Percentiles rank a stretch among this genome's conserved stretches.
phyloP scores from a whole-genome alignment of 345 rosid species.

The Limnanthes douglasii region DNA sequence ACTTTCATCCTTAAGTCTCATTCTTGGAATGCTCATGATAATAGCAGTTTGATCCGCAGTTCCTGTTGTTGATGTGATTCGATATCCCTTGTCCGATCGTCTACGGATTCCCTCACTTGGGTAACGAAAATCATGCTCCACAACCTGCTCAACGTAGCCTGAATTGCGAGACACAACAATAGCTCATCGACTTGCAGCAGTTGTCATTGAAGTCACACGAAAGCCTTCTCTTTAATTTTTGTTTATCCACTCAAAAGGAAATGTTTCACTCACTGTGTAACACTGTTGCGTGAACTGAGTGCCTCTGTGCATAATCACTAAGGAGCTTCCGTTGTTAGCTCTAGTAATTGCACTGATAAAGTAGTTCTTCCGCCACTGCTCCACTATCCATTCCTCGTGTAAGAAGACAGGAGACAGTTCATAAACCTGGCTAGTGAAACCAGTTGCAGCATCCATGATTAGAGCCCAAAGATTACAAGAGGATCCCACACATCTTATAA shows the following conservation, averaged over 20 bases:
- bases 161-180: constrained; percentile 97
- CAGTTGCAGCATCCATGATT: constrained; percentile 98
- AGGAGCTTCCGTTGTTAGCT: constrained; percentile 65
- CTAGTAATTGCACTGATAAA: constrained; percentile 87
- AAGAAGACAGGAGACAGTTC: constrained; percentile 72
- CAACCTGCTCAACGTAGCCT: constrained; percentile 75
- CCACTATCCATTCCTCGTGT: constrained; percentile 99
- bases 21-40: constrained; percentile 64
- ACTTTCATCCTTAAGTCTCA: constrained; percentile 64
- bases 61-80: constrained; percentile 91
- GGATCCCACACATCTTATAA: constrained; percentile 82
- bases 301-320: constrained; percentile 95
- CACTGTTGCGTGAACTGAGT: constrained; percentile 80
- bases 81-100: constrained; percentile 80
- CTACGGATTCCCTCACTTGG: constrained; percentile 96
- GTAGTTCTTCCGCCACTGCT: constrained; percentile 90
- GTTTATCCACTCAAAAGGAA: constrained; percentile 94
- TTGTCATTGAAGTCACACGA: constrained; percentile 83
- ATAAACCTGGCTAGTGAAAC: constrained; percentile 73
- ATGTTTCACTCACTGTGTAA: constrained; percentile 83
- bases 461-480: constrained; percentile 87
- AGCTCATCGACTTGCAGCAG: constrained; percentile 88
- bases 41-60: constrained; percentile 94
- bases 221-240: constrained; percentile 97
- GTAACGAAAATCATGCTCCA: constrained; percentile 90